These are phyloP conservation scores for Nigrospora osmanthi DNA, from an alignment of 2,329 filamentous ascomycete species.

Conservation along the genomic window DNA sequence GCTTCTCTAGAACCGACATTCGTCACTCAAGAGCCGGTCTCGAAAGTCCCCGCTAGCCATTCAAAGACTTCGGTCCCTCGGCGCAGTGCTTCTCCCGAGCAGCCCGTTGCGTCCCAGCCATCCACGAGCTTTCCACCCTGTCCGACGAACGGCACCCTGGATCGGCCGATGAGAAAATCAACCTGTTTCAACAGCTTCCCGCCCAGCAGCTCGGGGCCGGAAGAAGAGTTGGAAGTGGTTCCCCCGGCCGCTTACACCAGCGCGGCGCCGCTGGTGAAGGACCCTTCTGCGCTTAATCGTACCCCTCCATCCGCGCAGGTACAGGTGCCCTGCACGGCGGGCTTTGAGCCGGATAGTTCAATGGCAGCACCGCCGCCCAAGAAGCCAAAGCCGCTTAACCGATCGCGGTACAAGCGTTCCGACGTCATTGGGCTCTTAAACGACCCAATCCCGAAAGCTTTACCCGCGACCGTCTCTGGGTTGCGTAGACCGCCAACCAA, in stretches of 20 bases:
- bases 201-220: slow-evolving; percentile 17
- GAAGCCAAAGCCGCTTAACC: background rate
- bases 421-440: background rate
- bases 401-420: background rate
- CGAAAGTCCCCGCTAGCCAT: no score
- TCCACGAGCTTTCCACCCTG: slow-evolving; percentile 12
- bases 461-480: background rate
- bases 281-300: slow-evolving; percentile 10
- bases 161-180: slow-evolving; percentile 1
- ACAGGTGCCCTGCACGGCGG: slow-evolving; percentile 16
- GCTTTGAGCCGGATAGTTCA: slow-evolving; percentile 7
- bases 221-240: slow-evolving; percentile 23
- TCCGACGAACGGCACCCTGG: slow-evolving; percentile 9
- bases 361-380: background rate
- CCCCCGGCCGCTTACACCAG: slow-evolving; percentile 15
- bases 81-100: background rate
- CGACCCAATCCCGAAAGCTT: background rate
- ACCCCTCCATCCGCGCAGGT: slow-evolving; percentile 25
- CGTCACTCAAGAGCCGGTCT: no score
- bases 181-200: slow-evolving; percentile 8
- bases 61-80: background rate
- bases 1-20: no score
- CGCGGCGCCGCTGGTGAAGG: slow-evolving; percentile 12
- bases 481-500: no score
- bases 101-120: slow-evolving; percentile 15